Evolutionary conservation across 1,139 yeast species (phyloP).

Genomic region (Pichia sp.): DNA sequence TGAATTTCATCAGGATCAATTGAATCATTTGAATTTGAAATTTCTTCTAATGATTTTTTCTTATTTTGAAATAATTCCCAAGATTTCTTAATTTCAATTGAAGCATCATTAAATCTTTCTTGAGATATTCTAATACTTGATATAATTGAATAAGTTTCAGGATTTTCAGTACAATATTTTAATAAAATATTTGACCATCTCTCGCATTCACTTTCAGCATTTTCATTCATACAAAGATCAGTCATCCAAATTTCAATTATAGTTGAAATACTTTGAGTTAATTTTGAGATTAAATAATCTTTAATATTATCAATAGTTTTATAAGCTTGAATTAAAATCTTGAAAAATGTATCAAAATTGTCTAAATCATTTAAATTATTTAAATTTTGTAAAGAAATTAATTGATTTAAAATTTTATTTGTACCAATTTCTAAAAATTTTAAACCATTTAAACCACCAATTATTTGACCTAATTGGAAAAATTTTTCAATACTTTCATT

Average conservation of each 20-base stretch:
- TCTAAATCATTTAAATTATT: constrained; percentile 25
- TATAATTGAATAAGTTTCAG: constrained; percentile 76
- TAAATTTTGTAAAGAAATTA: constrained; percentile 23
- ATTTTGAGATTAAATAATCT: constrained; percentile 39
- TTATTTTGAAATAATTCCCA: constrained; percentile 61
- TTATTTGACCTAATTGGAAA: constrained; percentile 82
- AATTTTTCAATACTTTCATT: constrained; percentile 67
- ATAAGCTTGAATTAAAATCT: constrained; percentile 28
- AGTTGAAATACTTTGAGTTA: constrained; percentile 74
- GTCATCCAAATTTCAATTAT: constrained; percentile 98
- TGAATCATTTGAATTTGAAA: constrained; percentile 27
- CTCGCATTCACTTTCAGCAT: constrained; percentile 80
- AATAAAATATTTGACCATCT: constrained; percentile 60
- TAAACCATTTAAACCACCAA: constrained; percentile 77
- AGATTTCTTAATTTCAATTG: constrained; percentile 56
- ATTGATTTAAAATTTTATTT: constrained; percentile 38
- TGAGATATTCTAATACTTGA: constrained; percentile 91
- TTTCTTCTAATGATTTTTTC: constrained; percentile 44
- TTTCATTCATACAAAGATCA: constrained; percentile 88
- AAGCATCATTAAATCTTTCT: constrained; percentile 67
- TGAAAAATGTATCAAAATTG: constrained; percentile 25
- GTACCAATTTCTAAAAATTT: constrained; percentile 61
- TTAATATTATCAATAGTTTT: constrained; percentile 22
- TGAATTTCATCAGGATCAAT: constrained; percentile 21
- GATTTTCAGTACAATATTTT: constrained; percentile 49